Evolutionary conservation across 75 land plant genomes (phyloP), one percentile per base, ranked within the genome.

Genomic region (Azolla pinnata): DNA sequence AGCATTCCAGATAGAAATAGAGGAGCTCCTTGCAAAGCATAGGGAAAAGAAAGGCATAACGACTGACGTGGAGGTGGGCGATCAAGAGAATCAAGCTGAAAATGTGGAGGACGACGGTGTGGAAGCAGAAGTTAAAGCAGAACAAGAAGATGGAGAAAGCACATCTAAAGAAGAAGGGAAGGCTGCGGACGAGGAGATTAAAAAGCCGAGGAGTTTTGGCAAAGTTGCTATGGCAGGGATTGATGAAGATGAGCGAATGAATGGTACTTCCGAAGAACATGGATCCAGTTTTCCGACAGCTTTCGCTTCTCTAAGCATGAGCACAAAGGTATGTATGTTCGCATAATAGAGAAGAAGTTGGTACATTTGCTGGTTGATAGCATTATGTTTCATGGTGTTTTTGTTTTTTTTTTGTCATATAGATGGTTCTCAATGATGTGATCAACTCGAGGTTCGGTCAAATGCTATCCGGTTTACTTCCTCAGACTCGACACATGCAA

Each of bases 131-230:
- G 56, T 59, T 27, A 72, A 63, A n/a, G 71, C 38, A n/a, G 71
- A 67, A 2, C 68, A 72, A 20, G 74, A 62, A 20, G 75, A 69
- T 31, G 62, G 44, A 44, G 62, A 38, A 2, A 52, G 2, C 29
- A 44, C 40, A 17, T 24, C 5, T 2, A 16, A 2, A 19, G 45
- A 29, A 8, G 31, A 38, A 8, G 48, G 27, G 1, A 29, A 60
- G 1, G n/a, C 24, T 18, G 74, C 67, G 12, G 79, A 70, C 10
- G 66, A 68, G 17, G 84, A 73, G 0, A 73, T 67, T 0, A 72
- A 70, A 33, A 69, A 57, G 18, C 79, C 76, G 9, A 48, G 73
- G 0, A 77, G 77, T 60, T 77, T 79, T 58, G 80, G 80, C 5
- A 50, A 29, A 29, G 27, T 62, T 56, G 14, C 61, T 24, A 56